Evolutionary conservation across 352 stramenopile species (phyloP).

Genomic region (Globisporangium takayamanum): DNA sequence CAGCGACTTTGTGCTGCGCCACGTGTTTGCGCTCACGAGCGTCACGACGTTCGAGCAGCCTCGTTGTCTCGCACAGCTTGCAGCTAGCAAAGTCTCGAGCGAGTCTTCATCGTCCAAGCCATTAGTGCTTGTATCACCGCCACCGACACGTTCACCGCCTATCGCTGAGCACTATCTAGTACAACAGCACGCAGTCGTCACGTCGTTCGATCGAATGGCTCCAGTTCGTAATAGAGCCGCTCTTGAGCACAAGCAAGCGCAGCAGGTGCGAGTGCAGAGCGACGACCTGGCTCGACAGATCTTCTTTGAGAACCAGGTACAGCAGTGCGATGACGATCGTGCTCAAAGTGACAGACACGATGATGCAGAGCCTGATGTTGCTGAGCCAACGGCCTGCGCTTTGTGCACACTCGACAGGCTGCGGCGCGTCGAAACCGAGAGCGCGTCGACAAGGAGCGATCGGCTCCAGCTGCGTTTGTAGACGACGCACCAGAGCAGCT

Average conservation of each 20-base stretch:
- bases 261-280: neutral
- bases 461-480: constrained; percentile 20
- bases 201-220: neutral
- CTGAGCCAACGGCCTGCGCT: neutral
- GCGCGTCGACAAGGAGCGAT: constrained; percentile 37
- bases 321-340: neutral
- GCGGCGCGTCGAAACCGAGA: constrained; percentile 50
- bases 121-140: neutral
- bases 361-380: neutral
- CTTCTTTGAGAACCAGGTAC: constrained; percentile 67
- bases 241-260: neutral
- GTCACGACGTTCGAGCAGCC: constrained; percentile 25
- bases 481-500: neutral
- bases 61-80: constrained; percentile 18
- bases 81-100: neutral
- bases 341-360: neutral
- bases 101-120: no score
- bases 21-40: constrained; percentile 26
- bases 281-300: constrained; percentile 26
- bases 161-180: neutral
- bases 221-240: no score
- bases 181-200: neutral
- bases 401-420: constrained; percentile 18
- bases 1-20: constrained; percentile 19
- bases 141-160: neutral